A percentile compares a stretch with the other conserved stretches of the same genome.
Conservation (phyloP, 2,329 filamentous ascomycete species). For the Scorias spongiosa region DNA sequence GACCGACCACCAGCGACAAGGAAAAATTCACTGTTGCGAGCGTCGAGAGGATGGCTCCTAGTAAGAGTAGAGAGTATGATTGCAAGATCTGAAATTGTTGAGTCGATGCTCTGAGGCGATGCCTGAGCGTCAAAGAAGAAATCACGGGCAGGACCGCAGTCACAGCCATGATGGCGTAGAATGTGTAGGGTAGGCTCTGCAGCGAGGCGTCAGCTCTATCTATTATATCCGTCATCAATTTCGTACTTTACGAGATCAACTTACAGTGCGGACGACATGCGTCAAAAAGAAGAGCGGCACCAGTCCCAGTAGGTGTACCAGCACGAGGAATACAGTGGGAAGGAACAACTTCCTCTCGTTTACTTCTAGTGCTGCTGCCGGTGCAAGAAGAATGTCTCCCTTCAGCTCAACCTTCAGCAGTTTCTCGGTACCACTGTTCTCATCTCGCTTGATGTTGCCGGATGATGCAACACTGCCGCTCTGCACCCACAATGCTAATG, state of each 20-base stretch:
- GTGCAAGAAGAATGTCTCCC: slow-evolving; percentile 23
- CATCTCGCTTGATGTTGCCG: slow-evolving; percentile 14
- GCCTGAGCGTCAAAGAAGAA: slow-evolving; percentile 15
- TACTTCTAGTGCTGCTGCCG: slow-evolving; percentile 22
- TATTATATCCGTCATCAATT: neutral
- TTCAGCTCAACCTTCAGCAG: slow-evolving; percentile 23
- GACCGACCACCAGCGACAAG: slow-evolving; percentile 68
- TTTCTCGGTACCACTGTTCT: slow-evolving; percentile 19
- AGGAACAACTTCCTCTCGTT: slow-evolving; percentile 53
- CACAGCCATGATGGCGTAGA: slow-evolving; percentile 4
- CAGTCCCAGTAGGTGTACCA: slow-evolving; percentile 60
- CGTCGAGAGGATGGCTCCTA: slow-evolving; percentile 82
- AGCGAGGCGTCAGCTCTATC: slow-evolving; percentile 41
- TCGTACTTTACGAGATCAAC: slow-evolving; percentile 21
- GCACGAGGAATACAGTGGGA: slow-evolving; percentile 57
- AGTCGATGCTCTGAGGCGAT: slow-evolving; percentile 32
- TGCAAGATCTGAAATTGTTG: slow-evolving; percentile 70
- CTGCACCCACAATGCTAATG: slow-evolving; percentile 83
- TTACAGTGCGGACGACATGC: slow-evolving; percentile 49
- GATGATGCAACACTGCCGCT: slow-evolving; percentile 40
- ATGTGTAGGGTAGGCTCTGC: neutral
- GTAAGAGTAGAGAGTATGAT: slow-evolving; percentile 78
- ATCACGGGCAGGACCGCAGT: slow-evolving; percentile 4
- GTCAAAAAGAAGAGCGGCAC: slow-evolving; percentile 82
- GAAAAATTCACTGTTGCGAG: slow-evolving; percentile 95